Conservation (phyloP, 2,329 filamentous ascomycete genomes). For the Lasiodiplodia hormozganensis region DNA sequence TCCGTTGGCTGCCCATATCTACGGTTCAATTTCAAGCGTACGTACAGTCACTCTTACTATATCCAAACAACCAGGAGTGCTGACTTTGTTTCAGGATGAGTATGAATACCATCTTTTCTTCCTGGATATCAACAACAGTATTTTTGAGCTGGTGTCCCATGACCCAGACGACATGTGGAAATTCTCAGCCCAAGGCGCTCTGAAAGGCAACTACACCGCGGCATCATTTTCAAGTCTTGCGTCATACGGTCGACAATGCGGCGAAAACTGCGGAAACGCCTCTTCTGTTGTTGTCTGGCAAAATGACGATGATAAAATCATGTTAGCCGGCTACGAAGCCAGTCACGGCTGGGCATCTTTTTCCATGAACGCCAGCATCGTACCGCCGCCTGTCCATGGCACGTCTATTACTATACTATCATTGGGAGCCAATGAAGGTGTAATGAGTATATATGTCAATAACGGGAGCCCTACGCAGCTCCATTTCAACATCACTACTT, state of each 20-base stretch:
- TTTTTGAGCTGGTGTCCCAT: conserved; percentile 1
- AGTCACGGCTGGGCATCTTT: conserved; percentile 1
- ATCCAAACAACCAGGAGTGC: not conserved
- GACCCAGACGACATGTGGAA: conserved; percentile 18
- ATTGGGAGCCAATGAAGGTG: conserved; percentile 6
- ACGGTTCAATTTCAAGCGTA: conserved; percentile 5
- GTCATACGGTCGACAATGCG: conserved; percentile 16
- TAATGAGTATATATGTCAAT: conserved; percentile 22
- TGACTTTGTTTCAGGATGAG: not conserved
- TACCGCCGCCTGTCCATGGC: not conserved
- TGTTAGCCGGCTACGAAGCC: conserved; percentile 10
- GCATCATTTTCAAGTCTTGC: not conserved
- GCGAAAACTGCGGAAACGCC: conserved; percentile 4
- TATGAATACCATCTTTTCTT: conserved; percentile 25
- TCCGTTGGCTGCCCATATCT: conserved; percentile 12
- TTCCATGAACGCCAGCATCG: not conserved
- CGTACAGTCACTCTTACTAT: not conserved
- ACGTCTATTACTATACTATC: conserved; percentile 9
- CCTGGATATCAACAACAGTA: not conserved
- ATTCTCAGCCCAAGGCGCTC: not conserved
- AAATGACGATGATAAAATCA: not conserved
- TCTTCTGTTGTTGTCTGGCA: conserved; percentile 14
- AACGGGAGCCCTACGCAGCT: conserved; percentile 13
- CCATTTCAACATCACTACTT: conserved; percentile 13
- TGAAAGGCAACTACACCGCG: conserved; percentile 7